Evolutionary conservation across 1,284 basidiomycete species (phyloP), one percentile per base, ranked within the genome.

Genomic region (Rhizopogon hawkerae): DNA sequence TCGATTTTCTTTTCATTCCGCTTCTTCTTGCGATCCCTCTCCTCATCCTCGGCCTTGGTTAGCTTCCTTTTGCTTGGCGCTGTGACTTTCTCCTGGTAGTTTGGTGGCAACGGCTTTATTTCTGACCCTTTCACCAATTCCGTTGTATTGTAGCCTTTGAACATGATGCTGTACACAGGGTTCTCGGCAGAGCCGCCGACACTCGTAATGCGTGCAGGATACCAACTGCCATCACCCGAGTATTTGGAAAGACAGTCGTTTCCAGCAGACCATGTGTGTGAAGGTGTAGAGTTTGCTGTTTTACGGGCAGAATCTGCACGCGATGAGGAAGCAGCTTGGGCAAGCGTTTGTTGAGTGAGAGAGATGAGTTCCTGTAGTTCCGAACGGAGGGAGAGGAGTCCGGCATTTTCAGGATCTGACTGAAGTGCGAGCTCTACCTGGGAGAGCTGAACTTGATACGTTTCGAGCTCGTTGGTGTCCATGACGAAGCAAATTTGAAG

Each of bases 1-100:
- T 93, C 91, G 51, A 92, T 64, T 71, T 96, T 96, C 75, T 95
- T 96, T 72, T 97, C 94, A 62, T 92, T 96, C 73, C 90, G 92
- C 74, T 89, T 90, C 76, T 93, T 93, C 78, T 93, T 95, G 70
- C 74, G 77, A 61, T 92, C 92, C 66, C 84, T 82, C 71, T 93
- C 92, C 60, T 93, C 90, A 58, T 89, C 90, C 71, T 92, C 88
- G 62, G 73, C 81, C 59, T 85, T 81, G 62, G 74, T 81, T 61
- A 85, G 71, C 73, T 92, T 90, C 55, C 88, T 85, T 71, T 90
- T 91, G 56, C 70, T 74, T 14, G 74, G 66, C 47, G 73, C 62
- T 0, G 73, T 59, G 59, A 52, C 65, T 62, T 64, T 66, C 44
- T 67, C 65, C 47, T 64, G 62, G 24, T 83, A 69, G 61, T 76